Percentiles rank a stretch among this genome's conserved stretches.
Evolutionary conservation across 2,329 filamentous ascomycete genomes (phyloP).

Genomic region (Stemphylium lycopersici): DNA sequence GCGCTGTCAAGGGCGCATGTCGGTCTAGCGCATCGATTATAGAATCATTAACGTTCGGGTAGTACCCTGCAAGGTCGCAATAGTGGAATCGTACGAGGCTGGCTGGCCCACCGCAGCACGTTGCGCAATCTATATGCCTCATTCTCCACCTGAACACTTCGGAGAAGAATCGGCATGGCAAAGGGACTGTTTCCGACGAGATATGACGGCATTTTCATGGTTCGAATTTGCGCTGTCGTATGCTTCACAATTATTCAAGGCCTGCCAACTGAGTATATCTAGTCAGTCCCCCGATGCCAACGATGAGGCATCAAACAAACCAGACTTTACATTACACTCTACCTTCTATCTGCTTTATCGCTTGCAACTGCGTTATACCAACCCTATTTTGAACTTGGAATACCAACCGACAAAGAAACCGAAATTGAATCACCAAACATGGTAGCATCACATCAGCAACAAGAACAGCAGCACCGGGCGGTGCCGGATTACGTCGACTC

Average conservation of each 20-base stretch:
- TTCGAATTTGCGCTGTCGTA: background rate
- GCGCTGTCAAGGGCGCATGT: background rate
- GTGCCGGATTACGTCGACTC: conserved; percentile 3
- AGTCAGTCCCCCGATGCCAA: background rate
- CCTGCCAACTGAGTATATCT: background rate
- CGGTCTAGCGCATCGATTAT: too few species aligned
- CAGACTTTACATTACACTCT: background rate
- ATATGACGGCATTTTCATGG: background rate
- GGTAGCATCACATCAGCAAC: background rate
- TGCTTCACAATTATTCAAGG: background rate
- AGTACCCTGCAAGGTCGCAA: background rate
- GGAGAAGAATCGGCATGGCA: conserved; percentile 2
- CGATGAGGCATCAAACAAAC: background rate
- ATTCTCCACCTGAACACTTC: background rate
- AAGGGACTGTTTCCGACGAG: background rate
- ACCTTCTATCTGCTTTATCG: background rate
- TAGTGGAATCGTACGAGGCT: background rate
- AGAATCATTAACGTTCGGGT: too few species aligned
- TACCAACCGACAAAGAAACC: background rate
- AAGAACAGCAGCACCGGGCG: background rate
- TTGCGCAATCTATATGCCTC: background rate
- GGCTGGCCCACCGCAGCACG: background rate
- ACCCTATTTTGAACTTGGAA: background rate
- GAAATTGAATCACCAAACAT: background rate
- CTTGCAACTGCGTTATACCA: background rate